A percentile compares a stretch with the other conserved stretches of the same genome.
Evolutionary conservation across 192 early-diverging fungal genomes (phyloP).

Genomic region (Coemansia sp.): DNA sequence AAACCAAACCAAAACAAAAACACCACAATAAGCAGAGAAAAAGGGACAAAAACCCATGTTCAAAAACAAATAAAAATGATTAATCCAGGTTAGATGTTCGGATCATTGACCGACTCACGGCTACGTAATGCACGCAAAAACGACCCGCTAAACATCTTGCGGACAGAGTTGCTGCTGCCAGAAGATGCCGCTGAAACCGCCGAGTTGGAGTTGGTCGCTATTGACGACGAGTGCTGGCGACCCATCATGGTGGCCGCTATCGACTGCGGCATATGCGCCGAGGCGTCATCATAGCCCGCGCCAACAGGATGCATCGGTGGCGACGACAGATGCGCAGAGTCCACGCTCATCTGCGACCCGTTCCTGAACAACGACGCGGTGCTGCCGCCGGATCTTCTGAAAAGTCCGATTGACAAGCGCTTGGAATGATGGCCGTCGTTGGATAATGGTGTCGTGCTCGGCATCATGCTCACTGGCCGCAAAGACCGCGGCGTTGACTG

Average conservation of each 20-base stretch:
- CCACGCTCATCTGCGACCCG: slow-evolving; percentile 37
- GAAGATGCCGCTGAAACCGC: slow-evolving; percentile 14
- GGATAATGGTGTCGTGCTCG: slow-evolving; percentile 21
- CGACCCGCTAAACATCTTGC: slow-evolving; percentile 54
- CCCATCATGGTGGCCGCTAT: slow-evolving; percentile 32
- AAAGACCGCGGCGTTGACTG: slow-evolving; percentile 36
- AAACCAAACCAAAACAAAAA: slow-evolving; percentile 5
- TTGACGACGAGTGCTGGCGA: slow-evolving; percentile 18
- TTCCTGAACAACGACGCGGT: slow-evolving; percentile 38
- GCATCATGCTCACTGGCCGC: slow-evolving; percentile 47
- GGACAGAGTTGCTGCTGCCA: slow-evolving; percentile 33
- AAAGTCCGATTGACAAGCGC: slow-evolving; percentile 51
- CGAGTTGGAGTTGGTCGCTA: slow-evolving; percentile 13
- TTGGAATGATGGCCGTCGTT: slow-evolving; percentile 17
- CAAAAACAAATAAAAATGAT: slow-evolving; percentile 1
- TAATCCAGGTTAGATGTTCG: slow-evolving; percentile 4
- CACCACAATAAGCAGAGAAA: neutral
- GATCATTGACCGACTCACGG: slow-evolving; percentile 51
- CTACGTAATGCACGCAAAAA: slow-evolving; percentile 47
- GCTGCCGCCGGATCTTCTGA: slow-evolving; percentile 32
- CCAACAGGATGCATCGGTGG: slow-evolving; percentile 10
- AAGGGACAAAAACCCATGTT: neutral
- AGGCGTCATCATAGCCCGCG: slow-evolving; percentile 1
- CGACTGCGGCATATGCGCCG: slow-evolving; percentile 20
- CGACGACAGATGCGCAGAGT: slow-evolving; percentile 16